phyloP scores from a whole-genome alignment of 179 eudicot genomes.

The Beta macrorhiza region DNA sequence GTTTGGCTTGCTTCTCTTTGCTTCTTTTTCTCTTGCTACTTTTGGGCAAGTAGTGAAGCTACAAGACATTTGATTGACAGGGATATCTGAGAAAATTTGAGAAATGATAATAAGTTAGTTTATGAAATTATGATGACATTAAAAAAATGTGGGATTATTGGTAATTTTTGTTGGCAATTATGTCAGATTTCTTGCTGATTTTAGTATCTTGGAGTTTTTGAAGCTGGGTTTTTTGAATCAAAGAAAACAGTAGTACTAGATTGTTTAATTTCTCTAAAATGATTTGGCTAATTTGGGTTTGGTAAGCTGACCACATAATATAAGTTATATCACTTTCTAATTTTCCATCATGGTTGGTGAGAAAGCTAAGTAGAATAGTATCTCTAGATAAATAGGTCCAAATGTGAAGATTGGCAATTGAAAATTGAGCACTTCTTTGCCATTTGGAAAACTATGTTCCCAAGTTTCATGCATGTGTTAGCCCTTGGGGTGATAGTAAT shows the following conservation, averaged over 20 bases:
- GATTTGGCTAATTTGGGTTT: background rate
- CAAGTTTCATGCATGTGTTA: background rate
- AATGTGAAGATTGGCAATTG: background rate
- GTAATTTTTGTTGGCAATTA: background rate
- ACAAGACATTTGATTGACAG: conserved; percentile 23
- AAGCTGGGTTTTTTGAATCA: background rate
- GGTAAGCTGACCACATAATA: conserved; percentile 15
- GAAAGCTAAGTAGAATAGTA: conserved; percentile 2
- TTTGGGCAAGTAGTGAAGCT: conserved; percentile 20
- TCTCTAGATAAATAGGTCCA: background rate
- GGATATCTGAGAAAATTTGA: background rate
- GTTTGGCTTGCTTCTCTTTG: background rate
- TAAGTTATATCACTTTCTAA: conserved; percentile 23
- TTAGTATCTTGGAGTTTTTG: too few species aligned
- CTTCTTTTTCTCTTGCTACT: conserved; percentile 9
- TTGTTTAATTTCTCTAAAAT: background rate
- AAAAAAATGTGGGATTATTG: background rate
- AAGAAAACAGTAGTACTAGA: background rate
- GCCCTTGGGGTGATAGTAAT: background rate
- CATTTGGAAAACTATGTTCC: conserved; percentile 2
- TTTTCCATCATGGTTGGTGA: conserved; percentile 20
- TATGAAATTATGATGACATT: background rate
- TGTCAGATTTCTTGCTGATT: conserved; percentile 19
- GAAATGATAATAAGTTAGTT: background rate
- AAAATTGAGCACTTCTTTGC: conserved; percentile 17